These are phyloP conservation scores for Pulveroboletus sp. DNA, from an alignment of 768 basidiomycete species.

Conservation along the genomic window DNA sequence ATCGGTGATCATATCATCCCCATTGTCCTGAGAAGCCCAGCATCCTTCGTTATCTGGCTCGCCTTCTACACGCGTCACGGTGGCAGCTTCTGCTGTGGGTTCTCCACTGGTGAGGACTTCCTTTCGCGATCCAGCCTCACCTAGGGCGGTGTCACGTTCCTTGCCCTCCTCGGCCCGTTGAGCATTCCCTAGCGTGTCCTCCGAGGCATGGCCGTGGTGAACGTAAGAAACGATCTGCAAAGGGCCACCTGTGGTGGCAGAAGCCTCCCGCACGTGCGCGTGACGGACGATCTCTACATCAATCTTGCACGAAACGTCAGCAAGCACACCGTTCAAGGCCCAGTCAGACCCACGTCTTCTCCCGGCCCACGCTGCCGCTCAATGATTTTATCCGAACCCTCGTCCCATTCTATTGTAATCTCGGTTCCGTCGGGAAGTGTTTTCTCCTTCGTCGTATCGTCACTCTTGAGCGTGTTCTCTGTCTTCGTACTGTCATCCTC, in stretches of 20 bases:
- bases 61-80: conserved; percentile 4
- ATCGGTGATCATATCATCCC: conserved; percentile 12
- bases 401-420: conserved; percentile 53
- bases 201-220: conserved; percentile 9
- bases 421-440: conserved; percentile 43
- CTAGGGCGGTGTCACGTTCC: conserved; percentile 15
- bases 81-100: conserved; percentile 3
- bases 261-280: conserved; percentile 22
- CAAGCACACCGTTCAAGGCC: background rate
- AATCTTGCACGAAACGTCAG: conserved; percentile 39
- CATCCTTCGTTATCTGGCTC: conserved; percentile 49
- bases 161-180: conserved; percentile 17
- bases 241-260: background rate
- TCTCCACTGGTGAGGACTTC: background rate
- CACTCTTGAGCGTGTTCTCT: conserved; percentile 9
- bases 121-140: conserved; percentile 12
- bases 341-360: conserved; percentile 53
- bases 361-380: conserved; percentile 57
- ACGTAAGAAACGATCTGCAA: conserved; percentile 8
- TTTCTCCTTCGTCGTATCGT: conserved; percentile 30
- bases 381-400: conserved; percentile 62
- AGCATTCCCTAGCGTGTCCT: conserved; percentile 22
- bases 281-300: conserved; percentile 60
- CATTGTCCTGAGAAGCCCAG: conserved; percentile 58
- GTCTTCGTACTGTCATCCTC: conserved; percentile 10